Base-by-base conservation (phyloP, 768 basidiomycete genomes). In the Russula sp. region DNA sequence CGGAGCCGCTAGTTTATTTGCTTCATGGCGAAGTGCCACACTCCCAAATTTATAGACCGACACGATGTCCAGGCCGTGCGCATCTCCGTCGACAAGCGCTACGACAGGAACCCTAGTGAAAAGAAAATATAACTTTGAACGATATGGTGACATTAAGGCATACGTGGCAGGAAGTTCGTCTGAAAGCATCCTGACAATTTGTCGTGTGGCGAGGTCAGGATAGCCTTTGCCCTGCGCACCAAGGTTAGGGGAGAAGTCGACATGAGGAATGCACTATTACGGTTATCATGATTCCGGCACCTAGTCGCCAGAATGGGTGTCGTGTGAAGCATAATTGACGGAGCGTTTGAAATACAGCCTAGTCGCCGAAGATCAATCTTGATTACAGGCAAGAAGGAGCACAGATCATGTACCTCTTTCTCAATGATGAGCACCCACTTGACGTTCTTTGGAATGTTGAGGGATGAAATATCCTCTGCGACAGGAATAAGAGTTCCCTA, bases 321-420 rank as follows among this genome's bases (percentile, higher is more conserved):
- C 77, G 75, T 6, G 84, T 77, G 58, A 94, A 76, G 24, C 75
- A 75, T 18, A 85, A 67, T 48, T 80, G 79, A 70, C 87, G 89
- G 1, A 98, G 80, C 0, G 92, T 89, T 71, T 94, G 90, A 73
- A 98, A 98, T n/a, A 97, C 84, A 0, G 97, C 96, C 96, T 98
- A 72, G 4, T 44, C 52, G 24, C 32, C 14, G n/a, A 46, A 36
- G 26, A 34, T 30, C n/a, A n/a, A 36, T n/a, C 26, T 50, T 8
- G 13, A 18, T n/a, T 16, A 36, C 30, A n/a, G 22, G 38, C 24
- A 32, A 18, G 4, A 32, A 16, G 22, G 10, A 14, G 30, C 13
- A 26, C 5, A 22, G 22, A 30, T 7, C 7, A 67, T 76, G 55
- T 36, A 89, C 96, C 77, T 99, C 97, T 77, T 99, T 99, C 76